A percentile compares a stretch with the other conserved stretches of the same genome.
phyloP scores from a whole-genome alignment of 23 red algal genomes.

The Gracilaria vermiculophylla region DNA sequence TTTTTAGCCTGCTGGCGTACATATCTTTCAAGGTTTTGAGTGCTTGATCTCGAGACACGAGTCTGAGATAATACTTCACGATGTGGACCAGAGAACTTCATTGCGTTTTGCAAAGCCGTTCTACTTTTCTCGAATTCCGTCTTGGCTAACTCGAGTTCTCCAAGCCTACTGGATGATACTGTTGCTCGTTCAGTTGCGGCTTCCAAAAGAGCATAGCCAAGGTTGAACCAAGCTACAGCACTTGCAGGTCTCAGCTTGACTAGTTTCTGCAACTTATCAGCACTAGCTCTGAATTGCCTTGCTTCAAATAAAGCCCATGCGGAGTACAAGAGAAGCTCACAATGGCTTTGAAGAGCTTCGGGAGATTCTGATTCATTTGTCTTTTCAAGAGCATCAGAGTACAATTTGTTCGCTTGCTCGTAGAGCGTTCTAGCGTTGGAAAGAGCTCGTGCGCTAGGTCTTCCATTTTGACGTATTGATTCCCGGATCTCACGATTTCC shows the following conservation, averaged over 20 bases:
- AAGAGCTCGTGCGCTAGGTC: conserved; percentile 12
- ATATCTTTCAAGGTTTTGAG: conserved; percentile 30
- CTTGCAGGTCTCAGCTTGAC: conserved; percentile 20
- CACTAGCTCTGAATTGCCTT: conserved; percentile 40
- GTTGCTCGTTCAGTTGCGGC: conserved; percentile 18
- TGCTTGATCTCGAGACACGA: neutral
- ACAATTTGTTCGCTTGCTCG: conserved; percentile 65
- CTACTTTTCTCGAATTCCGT: conserved; percentile 56
- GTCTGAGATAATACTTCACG: conserved; percentile 15
- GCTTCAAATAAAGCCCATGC: conserved; percentile 57
- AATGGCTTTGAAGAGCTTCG: conserved; percentile 8
- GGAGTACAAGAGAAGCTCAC: conserved; percentile 56
- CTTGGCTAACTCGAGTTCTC: conserved; percentile 48
- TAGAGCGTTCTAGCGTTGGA: conserved; percentile 21
- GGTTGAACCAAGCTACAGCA: conserved; percentile 57
- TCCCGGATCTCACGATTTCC: conserved; percentile 52
- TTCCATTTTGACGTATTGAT: conserved; percentile 31
- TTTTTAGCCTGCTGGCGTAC: conserved; percentile 47
- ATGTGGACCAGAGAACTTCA: neutral
- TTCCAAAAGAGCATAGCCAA: conserved; percentile 54
- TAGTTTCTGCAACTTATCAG: conserved; percentile 33
- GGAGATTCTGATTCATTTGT: neutral
- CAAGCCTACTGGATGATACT: neutral
- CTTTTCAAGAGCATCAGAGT: conserved; percentile 38
- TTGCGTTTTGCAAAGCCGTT: conserved; percentile 16